Evolutionary conservation across 2,329 filamentous ascomycete species (phyloP).

Genomic region (Akanthomyces uredinophilus): DNA sequence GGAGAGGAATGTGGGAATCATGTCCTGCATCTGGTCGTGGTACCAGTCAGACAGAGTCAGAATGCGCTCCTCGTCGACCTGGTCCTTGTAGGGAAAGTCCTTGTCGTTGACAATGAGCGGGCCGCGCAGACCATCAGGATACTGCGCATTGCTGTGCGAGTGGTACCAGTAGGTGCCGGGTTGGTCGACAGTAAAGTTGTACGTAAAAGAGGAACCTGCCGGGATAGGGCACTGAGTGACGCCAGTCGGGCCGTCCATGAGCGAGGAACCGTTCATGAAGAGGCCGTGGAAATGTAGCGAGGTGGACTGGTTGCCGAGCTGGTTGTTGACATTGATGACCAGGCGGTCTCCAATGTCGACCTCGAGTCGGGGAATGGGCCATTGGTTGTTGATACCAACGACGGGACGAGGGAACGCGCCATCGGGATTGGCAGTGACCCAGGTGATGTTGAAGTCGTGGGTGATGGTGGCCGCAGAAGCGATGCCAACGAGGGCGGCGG

Average conservation of each 20-base stretch:
- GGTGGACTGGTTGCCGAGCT: slow-evolving; percentile 57
- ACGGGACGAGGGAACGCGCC: slow-evolving; percentile 57
- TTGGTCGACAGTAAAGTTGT: slow-evolving; percentile 62
- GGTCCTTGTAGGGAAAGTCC: slow-evolving; percentile 48
- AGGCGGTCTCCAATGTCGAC: slow-evolving; percentile 58
- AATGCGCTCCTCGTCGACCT: slow-evolving; percentile 59
- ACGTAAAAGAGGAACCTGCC: slow-evolving; percentile 60
- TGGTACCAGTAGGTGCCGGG: slow-evolving; percentile 79
- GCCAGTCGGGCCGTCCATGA: slow-evolving; percentile 66
- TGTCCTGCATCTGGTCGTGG: slow-evolving; percentile 49
- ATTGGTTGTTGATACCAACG: slow-evolving; percentile 72
- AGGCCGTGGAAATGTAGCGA: slow-evolving; percentile 68
- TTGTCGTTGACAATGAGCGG: slow-evolving; percentile 62
- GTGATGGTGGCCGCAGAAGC: slow-evolving; percentile 43
- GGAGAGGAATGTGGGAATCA: slow-evolving; percentile 45
- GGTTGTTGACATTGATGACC: slow-evolving; percentile 54
- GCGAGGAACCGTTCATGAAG: slow-evolving; percentile 59
- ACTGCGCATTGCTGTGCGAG: slow-evolving; percentile 62
- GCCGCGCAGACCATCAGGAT: slow-evolving; percentile 64
- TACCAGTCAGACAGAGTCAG: slow-evolving; percentile 69
- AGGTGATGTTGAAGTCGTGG: slow-evolving; percentile 65
- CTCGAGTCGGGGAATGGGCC: slow-evolving; percentile 65
- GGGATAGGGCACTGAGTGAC: slow-evolving; percentile 64
- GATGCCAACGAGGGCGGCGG: slow-evolving; percentile 17
- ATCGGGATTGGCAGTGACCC: slow-evolving; percentile 70